Percentiles rank a stretch among this genome's conserved stretches.
Evolutionary conservation across 106 monocot genomes (phyloP).

Genomic region (Dendrobium nobile): DNA sequence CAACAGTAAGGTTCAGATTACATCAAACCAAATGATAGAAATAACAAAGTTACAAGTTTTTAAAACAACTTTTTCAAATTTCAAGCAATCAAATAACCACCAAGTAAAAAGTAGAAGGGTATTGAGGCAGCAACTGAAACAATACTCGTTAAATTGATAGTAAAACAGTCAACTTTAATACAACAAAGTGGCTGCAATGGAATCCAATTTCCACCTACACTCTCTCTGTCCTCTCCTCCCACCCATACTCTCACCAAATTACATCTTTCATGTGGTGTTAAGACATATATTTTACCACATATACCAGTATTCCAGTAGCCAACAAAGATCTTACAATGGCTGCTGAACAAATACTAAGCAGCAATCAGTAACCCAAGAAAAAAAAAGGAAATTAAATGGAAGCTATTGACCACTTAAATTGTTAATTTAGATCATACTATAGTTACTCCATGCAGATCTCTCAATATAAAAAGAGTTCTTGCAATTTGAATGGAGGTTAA

Average conservation of each 20-base stretch:
- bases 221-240: no score
- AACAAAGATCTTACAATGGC: neutral
- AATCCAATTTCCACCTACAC: neutral
- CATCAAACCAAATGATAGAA: neutral
- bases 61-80: neutral
- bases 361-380: neutral
- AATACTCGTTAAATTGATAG: conserved; percentile 3
- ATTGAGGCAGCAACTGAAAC: neutral
- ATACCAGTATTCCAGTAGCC: neutral
- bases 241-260: neutral
- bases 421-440: neutral
- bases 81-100: neutral
- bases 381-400: neutral
- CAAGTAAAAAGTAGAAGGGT: neutral
- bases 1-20: no score
- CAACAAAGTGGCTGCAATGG: neutral
- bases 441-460: neutral
- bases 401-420: neutral
- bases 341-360: neutral
- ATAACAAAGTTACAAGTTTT: neutral
- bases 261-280: conserved; percentile 5
- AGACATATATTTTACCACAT: neutral
- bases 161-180: neutral
- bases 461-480: conserved; percentile 12
- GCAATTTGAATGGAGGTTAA: neutral